Conservation (phyloP, 441 rosid species). For the Raphanus hybrid region DNA sequence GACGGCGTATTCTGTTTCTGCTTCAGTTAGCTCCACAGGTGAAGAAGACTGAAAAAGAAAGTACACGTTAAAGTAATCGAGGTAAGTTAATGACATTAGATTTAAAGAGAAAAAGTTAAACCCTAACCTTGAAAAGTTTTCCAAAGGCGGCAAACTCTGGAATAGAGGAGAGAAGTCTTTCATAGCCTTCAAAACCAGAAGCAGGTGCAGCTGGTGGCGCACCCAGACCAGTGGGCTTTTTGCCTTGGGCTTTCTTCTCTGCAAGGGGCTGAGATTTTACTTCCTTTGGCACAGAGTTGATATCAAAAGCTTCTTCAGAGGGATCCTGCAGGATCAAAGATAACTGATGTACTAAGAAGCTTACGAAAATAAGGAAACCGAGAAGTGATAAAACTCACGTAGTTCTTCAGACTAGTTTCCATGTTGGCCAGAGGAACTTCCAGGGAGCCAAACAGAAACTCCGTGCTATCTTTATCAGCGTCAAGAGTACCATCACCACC, state of each 20-base stretch:
- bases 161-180: constrained; percentile 79
- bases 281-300: constrained; percentile 84
- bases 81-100: not conserved
- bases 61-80: constrained; percentile 30
- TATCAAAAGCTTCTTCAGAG: constrained; percentile 80
- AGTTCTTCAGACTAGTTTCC: constrained; percentile 86
- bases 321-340: constrained; percentile 65
- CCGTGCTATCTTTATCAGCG: constrained; percentile 68
- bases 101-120: constrained; percentile 9
- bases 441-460: constrained; percentile 79
- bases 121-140: constrained; percentile 85
- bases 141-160: constrained; percentile 82
- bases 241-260: constrained; percentile 92
- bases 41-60: constrained; percentile 64
- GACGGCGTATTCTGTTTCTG: constrained; percentile 97
- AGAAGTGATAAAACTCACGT: constrained; percentile 57
- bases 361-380: constrained; percentile 24
- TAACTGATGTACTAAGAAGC: constrained; percentile 24
- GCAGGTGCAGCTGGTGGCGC: constrained; percentile 65
- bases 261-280: constrained; percentile 86
- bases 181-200: constrained; percentile 77
- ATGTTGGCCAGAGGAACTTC: constrained; percentile 84
- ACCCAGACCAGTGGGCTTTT: constrained; percentile 87
- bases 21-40: constrained; percentile 97
- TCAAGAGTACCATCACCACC: constrained; percentile 75